Conservation (phyloP, 75 land plant species). For the Ceratopteris richardii region DNA sequence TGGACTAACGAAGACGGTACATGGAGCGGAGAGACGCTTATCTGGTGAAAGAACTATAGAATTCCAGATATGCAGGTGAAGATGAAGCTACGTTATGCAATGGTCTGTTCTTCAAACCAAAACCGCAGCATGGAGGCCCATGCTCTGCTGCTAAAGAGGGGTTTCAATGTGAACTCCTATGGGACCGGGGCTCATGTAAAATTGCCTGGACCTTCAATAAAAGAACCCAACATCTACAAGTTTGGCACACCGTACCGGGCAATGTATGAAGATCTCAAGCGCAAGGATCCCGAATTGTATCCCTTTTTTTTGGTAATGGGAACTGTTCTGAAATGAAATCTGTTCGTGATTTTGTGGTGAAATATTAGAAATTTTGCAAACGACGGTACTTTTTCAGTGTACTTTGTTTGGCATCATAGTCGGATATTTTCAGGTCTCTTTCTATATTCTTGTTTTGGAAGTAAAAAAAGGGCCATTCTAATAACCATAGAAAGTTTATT, state of each 20-base stretch:
- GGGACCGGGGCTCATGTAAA: conserved; percentile 94
- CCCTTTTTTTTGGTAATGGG: conserved; percentile 7
- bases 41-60: no score
- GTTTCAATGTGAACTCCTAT: conserved; percentile 88
- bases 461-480: no score
- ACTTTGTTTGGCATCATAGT: no score
- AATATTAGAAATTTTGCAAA: no score
- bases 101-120: conserved; percentile 99
- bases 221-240: conserved; percentile 88
- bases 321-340: background rate
- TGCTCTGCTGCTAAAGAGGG: conserved; percentile 52
- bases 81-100: conserved; percentile 82
- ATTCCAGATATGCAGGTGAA: no score
- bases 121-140: conserved; percentile 99
- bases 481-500: no score
- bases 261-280: conserved; percentile 85
- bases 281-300: conserved; percentile 91
- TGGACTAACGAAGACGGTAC: no score
- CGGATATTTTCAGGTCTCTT: no score
- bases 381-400: no score
- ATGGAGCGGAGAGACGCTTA: no score
- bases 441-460: background rate
- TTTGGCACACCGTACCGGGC: conserved; percentile 91
- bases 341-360: background rate
- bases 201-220: conserved; percentile 87